Evolutionary conservation across 1,284 basidiomycete species (phyloP).

Genomic region (Porodaedalea pini): DNA sequence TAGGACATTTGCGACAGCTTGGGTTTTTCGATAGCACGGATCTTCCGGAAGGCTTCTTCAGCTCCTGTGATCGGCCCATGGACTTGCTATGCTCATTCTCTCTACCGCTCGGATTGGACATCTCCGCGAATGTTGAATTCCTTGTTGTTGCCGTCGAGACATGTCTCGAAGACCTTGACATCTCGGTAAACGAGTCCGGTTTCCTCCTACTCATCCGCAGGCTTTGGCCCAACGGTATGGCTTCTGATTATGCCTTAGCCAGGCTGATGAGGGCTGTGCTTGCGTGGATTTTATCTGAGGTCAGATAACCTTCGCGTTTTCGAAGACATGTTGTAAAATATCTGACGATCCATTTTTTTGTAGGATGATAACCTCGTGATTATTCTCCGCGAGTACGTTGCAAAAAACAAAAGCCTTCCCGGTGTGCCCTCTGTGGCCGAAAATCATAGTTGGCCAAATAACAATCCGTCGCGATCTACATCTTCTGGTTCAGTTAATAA

Average conservation of each 20-base stretch:
- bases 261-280: conserved; percentile 30
- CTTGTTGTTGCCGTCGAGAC: conserved; percentile 70
- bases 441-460: conserved; percentile 46
- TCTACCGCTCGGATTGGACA: conserved; percentile 66
- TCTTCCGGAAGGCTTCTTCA: conserved; percentile 36
- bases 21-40: conserved; percentile 57
- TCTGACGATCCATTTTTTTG: conserved; percentile 7
- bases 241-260: conserved; percentile 57
- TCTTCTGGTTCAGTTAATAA: conserved; percentile 48
- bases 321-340: background rate
- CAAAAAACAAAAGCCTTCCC: conserved; percentile 51
- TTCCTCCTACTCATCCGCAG: conserved; percentile 60
- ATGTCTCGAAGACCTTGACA: conserved; percentile 63
- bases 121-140: conserved; percentile 67
- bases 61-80: conserved; percentile 28
- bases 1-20: conserved; percentile 57
- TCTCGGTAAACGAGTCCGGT: conserved; percentile 71
- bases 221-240: conserved; percentile 70
- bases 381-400: conserved; percentile 62
- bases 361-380: conserved; percentile 60
- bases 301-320: background rate
- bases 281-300: conserved; percentile 27
- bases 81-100: conserved; percentile 52
- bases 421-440: conserved; percentile 54
- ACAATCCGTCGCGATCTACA: conserved; percentile 35